Base-by-base conservation (phyloP, 2,329 filamentous ascomycete species). In the Teratosphaeria epicoccoides region DNA sequence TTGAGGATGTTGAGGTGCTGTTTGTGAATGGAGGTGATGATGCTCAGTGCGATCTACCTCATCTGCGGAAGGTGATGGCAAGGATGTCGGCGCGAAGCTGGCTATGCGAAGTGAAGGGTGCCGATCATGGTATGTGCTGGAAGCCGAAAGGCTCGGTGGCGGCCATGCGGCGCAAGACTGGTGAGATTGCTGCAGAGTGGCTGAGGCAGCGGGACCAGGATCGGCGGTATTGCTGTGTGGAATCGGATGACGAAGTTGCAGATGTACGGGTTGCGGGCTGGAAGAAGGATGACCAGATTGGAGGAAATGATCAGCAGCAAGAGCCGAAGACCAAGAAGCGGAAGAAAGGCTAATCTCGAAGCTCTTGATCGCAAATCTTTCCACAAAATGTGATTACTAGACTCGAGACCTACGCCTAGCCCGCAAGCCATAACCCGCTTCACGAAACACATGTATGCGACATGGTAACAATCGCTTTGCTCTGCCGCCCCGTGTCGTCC, bases 71-170 rank as follows among this genome's bases (percentile, higher is more conserved):
- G 0, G 63, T 71, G 7, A 62, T 66, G 5, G 37, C 46, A 23
- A 65, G 61, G 57, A 73, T 74, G 71, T 59, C 53, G n/a, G 69
- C 67, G 14, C 59, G 50, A 53, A 66, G 58, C 33, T 69, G 66
- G 62, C 49, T 72, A 1, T 57, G 69, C 5, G 59, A 66, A 11
- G 69, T 73, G 1, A 55, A 61, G 22, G 65, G 61, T 14, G 68
- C 70, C 14, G 67, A 70, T 61, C 71, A 73, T 58, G 68, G 69
- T 10, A 73, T 73, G 70, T 64, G 67, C 11, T 72, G 72, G 70
- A 64, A 66, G 53, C 59, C 64, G 2, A 64, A 60, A 26, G 57
- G 46, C 12, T 53, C 44, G 43, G 65, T 66, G 25, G 58, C 52
- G 40, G 57, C 54, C 28, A 51, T 70, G 46, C 63, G 67, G 3